Percentiles rank a stretch among this genome's conserved stretches.
Evolutionary conservation across 2,329 filamentous ascomycete species (phyloP).

Genomic region (Pseudopyrenochaeta lycopersici): DNA sequence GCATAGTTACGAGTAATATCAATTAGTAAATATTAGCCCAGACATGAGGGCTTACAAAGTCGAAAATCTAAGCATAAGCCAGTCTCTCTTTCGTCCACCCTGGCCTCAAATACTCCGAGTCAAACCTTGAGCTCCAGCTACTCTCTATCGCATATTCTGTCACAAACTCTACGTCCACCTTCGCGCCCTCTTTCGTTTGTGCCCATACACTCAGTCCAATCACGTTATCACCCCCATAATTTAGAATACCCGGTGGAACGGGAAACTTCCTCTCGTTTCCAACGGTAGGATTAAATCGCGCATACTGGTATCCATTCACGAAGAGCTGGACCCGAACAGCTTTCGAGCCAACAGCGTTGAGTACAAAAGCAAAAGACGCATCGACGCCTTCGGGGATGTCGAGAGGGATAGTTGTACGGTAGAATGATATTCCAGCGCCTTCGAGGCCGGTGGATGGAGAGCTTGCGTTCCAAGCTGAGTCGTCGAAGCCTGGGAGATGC

Average conservation of each 20-base stretch:
- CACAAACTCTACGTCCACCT: conserved; percentile 60
- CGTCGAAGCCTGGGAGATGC: conserved; percentile 66
- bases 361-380: conserved; percentile 64
- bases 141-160: conserved; percentile 64
- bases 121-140: conserved; percentile 62
- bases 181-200: conserved; percentile 62
- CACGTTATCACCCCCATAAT: conserved; percentile 67
- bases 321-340: conserved; percentile 65
- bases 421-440: conserved; percentile 64
- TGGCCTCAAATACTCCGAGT: conserved; percentile 60
- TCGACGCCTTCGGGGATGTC: conserved; percentile 62
- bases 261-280: conserved; percentile 69
- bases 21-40: too few relatives aligned
- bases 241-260: conserved; percentile 66
- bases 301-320: conserved; percentile 73
- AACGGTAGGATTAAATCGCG: conserved; percentile 67
- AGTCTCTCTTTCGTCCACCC: conserved; percentile 56
- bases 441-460: conserved; percentile 54
- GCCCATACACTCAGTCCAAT: conserved; percentile 68
- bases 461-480: conserved; percentile 53
- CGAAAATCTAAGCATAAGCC: conserved; percentile 34
- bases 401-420: conserved; percentile 63
- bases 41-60: too few relatives aligned
- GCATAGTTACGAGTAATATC: too few relatives aligned
- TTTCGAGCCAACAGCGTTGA: conserved; percentile 56